Base-by-base conservation (phyloP, 345 rosid species). In the Viola odorata region DNA sequence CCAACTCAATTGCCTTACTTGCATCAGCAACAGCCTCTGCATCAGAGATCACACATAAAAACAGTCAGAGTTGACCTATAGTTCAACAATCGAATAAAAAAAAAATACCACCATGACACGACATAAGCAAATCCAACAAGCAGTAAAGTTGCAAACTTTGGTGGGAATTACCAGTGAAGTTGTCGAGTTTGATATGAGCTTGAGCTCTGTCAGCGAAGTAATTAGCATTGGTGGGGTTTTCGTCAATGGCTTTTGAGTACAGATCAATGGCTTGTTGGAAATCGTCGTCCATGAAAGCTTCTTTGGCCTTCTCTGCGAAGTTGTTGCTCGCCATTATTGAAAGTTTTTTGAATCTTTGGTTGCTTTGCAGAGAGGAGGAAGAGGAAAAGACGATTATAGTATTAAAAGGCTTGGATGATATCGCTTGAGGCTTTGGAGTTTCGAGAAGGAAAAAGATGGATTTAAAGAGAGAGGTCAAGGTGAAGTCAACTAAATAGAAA, bases 21-120 rank as follows among this genome's bases (percentile, higher is more conserved):
- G 97, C 86, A 80, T 91, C 99, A 49, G 87, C 83, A 50, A 91
- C 91, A 14, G 94, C 95, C 76, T 85, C 99, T 95, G 81, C 54
- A 10, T 10, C 0, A 47, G n/a, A 47, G 0, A 61, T 36, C 45
- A 59, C 7, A 55, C 9, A 41, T 48, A 49, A 47, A 47, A 47
- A 47, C 8, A 53, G 48, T 59, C 48, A 37, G 23, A 3, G 32
- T 23, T 23, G 32, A 23, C 32, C 2, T 23, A n/a, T n/a, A 23
- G 2, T 23, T 23, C 32, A 23, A 23, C 32, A 23, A 23, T 23
- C 32, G 32, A 23, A 23, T 23, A 23, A 23, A 23, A 23, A 23
- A 23, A 23, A 23, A 23, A 23, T 23, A 23, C 32, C 32, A 23
- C 1, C 32, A 23, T 23, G 32, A 23, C 32, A 23, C 32, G 32